phyloP scores from a whole-genome alignment of 1,284 basidiomycete genomes.

The Cryptococcus deneoformans region DNA sequence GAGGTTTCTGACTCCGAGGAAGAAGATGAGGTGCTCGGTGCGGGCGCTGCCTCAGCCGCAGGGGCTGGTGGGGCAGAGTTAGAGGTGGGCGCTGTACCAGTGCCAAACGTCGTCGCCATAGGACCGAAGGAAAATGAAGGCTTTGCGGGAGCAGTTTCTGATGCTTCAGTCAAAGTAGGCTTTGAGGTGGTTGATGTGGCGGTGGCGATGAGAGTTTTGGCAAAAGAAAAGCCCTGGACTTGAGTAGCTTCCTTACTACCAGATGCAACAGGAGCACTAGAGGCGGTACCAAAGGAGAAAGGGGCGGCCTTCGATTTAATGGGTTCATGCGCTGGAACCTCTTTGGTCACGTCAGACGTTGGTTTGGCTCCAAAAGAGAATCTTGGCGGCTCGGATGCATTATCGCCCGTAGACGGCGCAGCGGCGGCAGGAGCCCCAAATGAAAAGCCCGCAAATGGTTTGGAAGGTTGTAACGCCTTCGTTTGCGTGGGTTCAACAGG shows the following conservation, averaged over 20 bases:
- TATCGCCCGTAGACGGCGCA: constrained; percentile 1
- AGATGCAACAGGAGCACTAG: constrained; percentile 1
- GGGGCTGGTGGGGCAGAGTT: constrained; percentile 1
- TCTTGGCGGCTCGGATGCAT: not conserved
- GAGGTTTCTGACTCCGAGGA: constrained; percentile 38
- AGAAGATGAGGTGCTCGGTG: constrained; percentile 6
- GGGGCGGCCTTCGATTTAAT: not conserved
- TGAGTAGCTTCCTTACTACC: constrained; percentile 4
- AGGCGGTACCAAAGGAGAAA: constrained; percentile 49
- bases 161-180: constrained; percentile 2
- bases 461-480: constrained; percentile 5
- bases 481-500: constrained; percentile 8
- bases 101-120: not conserved
- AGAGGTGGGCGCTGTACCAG: not conserved
- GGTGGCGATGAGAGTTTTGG: not conserved
- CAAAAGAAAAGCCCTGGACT: constrained; percentile 8
- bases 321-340: not conserved
- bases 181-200: not conserved
- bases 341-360: constrained; percentile 13
- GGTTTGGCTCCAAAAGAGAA: constrained; percentile 16
- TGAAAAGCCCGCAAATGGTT: constrained; percentile 28
- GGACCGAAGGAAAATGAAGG: constrained; percentile 9
- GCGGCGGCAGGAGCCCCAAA: constrained; percentile 14
- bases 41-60: constrained; percentile 11
- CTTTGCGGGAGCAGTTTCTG: not conserved